Conservation (phyloP, 441 rosid genomes). For the Adansonia madagascariensis region DNA sequence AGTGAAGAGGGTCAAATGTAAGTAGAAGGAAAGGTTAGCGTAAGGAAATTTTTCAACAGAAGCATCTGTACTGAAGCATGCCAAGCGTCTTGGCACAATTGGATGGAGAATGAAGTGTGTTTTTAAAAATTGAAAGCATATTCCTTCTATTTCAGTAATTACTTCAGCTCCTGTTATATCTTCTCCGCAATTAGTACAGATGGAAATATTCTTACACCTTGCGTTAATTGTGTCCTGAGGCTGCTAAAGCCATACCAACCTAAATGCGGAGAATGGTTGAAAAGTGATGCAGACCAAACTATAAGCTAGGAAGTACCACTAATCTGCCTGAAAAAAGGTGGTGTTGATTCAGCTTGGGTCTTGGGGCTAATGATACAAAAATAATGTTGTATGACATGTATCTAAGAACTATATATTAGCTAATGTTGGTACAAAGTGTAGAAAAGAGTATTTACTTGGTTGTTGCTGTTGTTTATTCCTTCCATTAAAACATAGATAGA, state of each 20-base stretch:
- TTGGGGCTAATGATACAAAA: neutral
- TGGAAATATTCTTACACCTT: neutral
- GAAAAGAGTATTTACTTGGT: slow-evolving; percentile 5
- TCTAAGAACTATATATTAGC: neutral
- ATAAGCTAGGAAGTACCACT: slow-evolving; percentile 7
- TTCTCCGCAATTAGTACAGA: neutral
- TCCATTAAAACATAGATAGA: slow-evolving; percentile 7
- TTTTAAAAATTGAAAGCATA: neutral
- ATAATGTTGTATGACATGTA: neutral
- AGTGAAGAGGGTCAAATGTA: neutral
- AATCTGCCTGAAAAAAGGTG: neutral
- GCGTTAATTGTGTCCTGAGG: slow-evolving; percentile 3
- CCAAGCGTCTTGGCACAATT: slow-evolving; percentile 1
- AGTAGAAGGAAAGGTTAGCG: neutral
- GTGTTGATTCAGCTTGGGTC: neutral
- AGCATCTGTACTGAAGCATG: neutral
- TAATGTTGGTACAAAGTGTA: neutral
- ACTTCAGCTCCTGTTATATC: neutral
- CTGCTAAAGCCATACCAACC: neutral
- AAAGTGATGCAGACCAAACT: neutral
- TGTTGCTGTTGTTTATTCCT: neutral
- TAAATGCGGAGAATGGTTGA: neutral
- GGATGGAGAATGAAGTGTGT: neutral
- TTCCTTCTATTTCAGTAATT: neutral
- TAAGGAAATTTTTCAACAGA: neutral